Evolutionary conservation across 805 yeast genomes (phyloP).

Genomic region (Jamesozyma jinghongensis): DNA sequence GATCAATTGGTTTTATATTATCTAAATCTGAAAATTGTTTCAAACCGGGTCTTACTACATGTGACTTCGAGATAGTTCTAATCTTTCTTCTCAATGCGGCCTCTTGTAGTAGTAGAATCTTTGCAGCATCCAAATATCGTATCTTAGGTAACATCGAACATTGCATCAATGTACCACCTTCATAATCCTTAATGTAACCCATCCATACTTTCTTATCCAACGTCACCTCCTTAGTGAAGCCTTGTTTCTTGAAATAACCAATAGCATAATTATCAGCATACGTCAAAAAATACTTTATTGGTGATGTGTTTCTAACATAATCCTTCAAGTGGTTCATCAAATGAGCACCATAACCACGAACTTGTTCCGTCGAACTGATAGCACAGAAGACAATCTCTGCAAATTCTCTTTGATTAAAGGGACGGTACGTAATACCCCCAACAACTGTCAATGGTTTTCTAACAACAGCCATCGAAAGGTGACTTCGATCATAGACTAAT

Average conservation of each 20-base stretch:
- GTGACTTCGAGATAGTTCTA: slow-evolving; percentile 66
- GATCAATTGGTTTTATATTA: slow-evolving; percentile 53
- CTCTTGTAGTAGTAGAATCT: slow-evolving; percentile 76
- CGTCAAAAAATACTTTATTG: slow-evolving; percentile 77
- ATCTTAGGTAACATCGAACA: slow-evolving; percentile 86
- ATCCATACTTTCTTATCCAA: slow-evolving; percentile 84
- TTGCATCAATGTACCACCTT: slow-evolving; percentile 98
- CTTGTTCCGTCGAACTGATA: slow-evolving; percentile 94
- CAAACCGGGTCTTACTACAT: slow-evolving; percentile 74
- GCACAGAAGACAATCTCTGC: slow-evolving; percentile 99
- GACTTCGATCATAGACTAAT: slow-evolving; percentile 88
- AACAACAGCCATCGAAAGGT: slow-evolving; percentile 92
- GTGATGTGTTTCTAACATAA: slow-evolving; percentile 82
- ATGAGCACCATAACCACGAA: slow-evolving; percentile 97
- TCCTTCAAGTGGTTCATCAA: slow-evolving; percentile 96
- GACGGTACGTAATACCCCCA: slow-evolving; percentile 95
- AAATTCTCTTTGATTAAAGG: slow-evolving; percentile 81
- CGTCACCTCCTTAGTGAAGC: slow-evolving; percentile 90
- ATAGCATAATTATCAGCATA: slow-evolving; percentile 99
- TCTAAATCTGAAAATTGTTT: slow-evolving; percentile 49
- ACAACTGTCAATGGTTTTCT: slow-evolving; percentile 90
- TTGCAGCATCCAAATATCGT: slow-evolving; percentile 81
- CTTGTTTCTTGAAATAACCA: slow-evolving; percentile 97
- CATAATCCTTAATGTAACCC: slow-evolving; percentile 98
- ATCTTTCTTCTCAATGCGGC: slow-evolving; percentile 87